A percentile compares a stretch with the other conserved stretches of the same genome.
These are phyloP conservation scores for Coemansia erecta DNA, from an alignment of 192 early-diverging fungal genomes.

Conservation along the genomic window DNA sequence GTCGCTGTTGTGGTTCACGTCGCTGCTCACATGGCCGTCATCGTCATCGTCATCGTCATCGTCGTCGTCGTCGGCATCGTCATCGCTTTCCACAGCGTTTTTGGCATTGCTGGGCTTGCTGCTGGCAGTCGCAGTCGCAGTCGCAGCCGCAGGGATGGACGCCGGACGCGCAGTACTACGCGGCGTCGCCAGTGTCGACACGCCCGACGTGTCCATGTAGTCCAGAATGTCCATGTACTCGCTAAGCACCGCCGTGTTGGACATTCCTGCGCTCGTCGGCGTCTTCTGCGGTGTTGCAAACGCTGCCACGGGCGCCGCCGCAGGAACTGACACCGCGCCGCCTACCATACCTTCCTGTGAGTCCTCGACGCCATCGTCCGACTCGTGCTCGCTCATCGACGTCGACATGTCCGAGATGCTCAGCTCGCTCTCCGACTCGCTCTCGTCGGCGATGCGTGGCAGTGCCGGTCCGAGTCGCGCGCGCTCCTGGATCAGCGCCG, in stretches of 20 bases:
- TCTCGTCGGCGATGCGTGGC: slow-evolving; percentile 26
- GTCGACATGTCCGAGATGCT: slow-evolving; percentile 7
- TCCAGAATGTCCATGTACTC: slow-evolving; percentile 49
- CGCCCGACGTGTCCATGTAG: slow-evolving; percentile 21
- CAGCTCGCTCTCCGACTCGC: slow-evolving; percentile 9
- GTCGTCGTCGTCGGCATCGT: not conserved
- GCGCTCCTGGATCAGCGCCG: slow-evolving; percentile 40
- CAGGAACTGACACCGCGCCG: not conserved
- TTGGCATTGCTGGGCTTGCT: not conserved
- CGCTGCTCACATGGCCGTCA: slow-evolving; percentile 52
- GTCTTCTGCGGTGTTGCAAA: not conserved
- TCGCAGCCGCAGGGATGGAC: too few species aligned
- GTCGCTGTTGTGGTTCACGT: slow-evolving; percentile 32
- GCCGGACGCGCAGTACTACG: too few species aligned
- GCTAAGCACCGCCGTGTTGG: slow-evolving; percentile 17
- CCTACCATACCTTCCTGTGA: too few species aligned
- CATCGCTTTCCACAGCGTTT: not conserved
- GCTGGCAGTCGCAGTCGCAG: too few species aligned
- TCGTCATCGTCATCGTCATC: slow-evolving; percentile 3
- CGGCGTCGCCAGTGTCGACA: too few species aligned
- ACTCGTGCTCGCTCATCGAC: not conserved
- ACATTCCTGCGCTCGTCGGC: slow-evolving; percentile 5
- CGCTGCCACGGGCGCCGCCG: not conserved
- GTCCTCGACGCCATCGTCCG: slow-evolving; percentile 1
- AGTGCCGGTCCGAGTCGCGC: slow-evolving; percentile 29